A percentile compares a stretch with the other conserved stretches of the same genome.
Evolutionary conservation across 1,284 basidiomycete species (phyloP).

Genomic region (Fomitopsis pinicola): DNA sequence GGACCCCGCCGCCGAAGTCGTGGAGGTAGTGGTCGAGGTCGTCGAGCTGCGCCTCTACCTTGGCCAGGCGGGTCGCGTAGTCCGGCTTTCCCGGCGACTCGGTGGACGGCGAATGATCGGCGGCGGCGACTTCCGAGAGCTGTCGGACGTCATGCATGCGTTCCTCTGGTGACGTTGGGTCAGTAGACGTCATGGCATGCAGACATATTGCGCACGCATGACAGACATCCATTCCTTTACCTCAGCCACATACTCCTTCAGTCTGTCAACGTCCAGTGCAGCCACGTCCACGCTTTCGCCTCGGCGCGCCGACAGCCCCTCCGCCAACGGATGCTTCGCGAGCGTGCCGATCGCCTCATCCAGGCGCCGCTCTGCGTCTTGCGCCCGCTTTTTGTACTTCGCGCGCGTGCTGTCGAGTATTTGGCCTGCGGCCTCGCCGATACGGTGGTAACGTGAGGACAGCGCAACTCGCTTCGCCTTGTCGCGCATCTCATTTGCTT

Average conservation of each 20-base stretch:
- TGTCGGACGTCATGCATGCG: neutral
- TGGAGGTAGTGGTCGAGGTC: neutral
- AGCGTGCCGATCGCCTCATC: constrained; percentile 6
- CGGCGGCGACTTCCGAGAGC: neutral
- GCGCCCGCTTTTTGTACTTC: constrained; percentile 2
- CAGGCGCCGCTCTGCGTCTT: constrained; percentile 3
- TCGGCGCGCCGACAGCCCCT: neutral
- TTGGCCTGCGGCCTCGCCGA: constrained; percentile 5
- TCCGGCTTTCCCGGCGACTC: constrained; percentile 1
- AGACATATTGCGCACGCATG: neutral
- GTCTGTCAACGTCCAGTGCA: neutral
- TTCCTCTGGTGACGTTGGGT: neutral
- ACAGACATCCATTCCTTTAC: neutral
- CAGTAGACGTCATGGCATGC: neutral
- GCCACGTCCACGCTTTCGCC: neutral
- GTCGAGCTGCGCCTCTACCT: constrained; percentile 1
- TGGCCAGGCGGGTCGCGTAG: constrained; percentile 1
- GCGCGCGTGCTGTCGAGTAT: constrained; percentile 5
- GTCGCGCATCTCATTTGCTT: constrained; percentile 2
- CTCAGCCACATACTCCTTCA: neutral
- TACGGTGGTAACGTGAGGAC: constrained; percentile 6
- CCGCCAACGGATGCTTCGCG: neutral
- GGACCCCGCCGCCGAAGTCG: neutral
- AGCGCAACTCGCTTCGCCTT: constrained; percentile 8
- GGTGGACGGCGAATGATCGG: neutral